These are phyloP conservation scores for Boletellus dicymbophilus DNA, from an alignment of 1,284 basidiomycete genomes.

Conservation along the genomic window DNA sequence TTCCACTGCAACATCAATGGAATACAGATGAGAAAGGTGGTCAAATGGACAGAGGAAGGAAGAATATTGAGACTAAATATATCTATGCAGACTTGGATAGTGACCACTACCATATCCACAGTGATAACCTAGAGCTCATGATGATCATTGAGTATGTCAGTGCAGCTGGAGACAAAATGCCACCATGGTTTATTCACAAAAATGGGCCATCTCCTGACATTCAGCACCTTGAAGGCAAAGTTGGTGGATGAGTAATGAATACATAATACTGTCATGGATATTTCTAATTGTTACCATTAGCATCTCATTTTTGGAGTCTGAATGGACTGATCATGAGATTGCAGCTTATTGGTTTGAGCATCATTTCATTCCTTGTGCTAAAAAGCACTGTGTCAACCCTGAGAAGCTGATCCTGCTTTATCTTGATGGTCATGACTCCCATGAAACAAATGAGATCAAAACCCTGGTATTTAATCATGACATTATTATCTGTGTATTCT, in stretches of 20 bases:
- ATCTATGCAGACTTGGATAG: background rate
- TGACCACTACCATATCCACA: background rate
- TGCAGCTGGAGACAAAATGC: background rate
- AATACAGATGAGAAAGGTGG: background rate
- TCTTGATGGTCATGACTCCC: background rate
- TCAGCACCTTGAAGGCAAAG: background rate
- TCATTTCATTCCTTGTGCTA: background rate
- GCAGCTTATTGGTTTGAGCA: background rate
- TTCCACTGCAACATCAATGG: background rate
- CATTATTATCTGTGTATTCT: background rate
- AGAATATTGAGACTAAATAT: background rate
- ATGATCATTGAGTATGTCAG: background rate
- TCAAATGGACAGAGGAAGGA: background rate
- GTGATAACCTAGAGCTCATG: background rate
- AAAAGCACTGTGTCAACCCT: background rate
- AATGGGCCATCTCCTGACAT: background rate
- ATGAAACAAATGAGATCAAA: background rate
- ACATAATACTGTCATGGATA: background rate
- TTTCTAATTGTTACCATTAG: background rate
- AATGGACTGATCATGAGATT: background rate
- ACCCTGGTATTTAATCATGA: background rate
- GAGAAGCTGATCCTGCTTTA: background rate
- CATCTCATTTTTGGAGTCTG: background rate
- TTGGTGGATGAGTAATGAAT: background rate
- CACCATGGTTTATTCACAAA: background rate